phyloP scores from a whole-genome alignment of 805 yeast species.

The Pichia phayaonensis region DNA sequence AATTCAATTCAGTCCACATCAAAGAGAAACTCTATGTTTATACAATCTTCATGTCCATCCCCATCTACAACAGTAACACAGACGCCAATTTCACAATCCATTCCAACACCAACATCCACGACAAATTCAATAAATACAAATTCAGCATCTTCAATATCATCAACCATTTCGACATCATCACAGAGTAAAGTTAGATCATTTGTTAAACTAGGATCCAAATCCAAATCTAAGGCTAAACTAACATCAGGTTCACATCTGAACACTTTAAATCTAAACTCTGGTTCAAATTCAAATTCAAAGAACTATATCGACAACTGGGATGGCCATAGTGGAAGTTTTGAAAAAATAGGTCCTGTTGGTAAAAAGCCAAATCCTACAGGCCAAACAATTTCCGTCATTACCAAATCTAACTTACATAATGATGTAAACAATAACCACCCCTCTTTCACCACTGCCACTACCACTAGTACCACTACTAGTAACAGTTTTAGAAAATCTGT shows the following conservation, averaged over 20 bases:
- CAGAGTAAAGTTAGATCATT: constrained; percentile 6
- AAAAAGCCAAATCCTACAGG: constrained; percentile 29
- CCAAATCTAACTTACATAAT: constrained; percentile 22
- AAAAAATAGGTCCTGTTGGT: constrained; percentile 30
- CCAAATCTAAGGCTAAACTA: constrained; percentile 1
- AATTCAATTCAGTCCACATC: not conserved
- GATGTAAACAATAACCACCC: constrained; percentile 4
- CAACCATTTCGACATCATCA: not conserved
- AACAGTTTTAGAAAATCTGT: not conserved
- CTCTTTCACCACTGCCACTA: too few relatives aligned
- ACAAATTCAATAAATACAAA: not conserved
- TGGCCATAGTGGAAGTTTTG: constrained; percentile 19
- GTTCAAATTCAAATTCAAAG: not conserved
- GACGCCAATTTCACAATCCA: not conserved
- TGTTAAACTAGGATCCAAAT: constrained; percentile 9
- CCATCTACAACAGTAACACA: not conserved
- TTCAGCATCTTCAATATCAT: not conserved
- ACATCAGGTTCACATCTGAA: not conserved
- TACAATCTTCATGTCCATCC: not conserved
- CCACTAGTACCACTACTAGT: not conserved
- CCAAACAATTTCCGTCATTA: constrained; percentile 27
- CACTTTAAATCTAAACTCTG: not conserved
- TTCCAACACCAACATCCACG: not conserved
- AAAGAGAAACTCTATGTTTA: not conserved
- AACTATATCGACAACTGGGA: constrained; percentile 7